Evolutionary conservation across 768 basidiomycete genomes (phyloP).

Genomic region (Pleurotus djamor): DNA sequence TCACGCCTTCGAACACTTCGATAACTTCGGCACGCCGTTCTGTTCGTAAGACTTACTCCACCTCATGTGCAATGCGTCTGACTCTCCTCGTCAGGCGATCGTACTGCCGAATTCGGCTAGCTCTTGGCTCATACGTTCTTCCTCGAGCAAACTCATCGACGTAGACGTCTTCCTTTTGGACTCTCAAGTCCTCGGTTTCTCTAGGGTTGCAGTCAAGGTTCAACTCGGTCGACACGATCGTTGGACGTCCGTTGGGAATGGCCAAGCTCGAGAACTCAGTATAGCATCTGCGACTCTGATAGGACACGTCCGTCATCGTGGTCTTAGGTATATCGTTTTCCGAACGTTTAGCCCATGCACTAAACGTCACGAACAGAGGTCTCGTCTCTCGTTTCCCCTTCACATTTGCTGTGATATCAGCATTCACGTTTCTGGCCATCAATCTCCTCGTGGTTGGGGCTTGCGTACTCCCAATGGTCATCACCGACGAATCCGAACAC

Average conservation of each 20-base stretch:
- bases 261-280: constrained; percentile 72
- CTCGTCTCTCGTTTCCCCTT: constrained; percentile 71
- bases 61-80: constrained; percentile 2
- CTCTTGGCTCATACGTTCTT: constrained; percentile 28
- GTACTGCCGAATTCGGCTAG: constrained; percentile 40
- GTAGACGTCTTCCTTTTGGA: constrained; percentile 58
- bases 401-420: constrained; percentile 44
- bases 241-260: constrained; percentile 69
- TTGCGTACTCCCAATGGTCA: constrained; percentile 49
- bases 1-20: constrained; percentile 60
- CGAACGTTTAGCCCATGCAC: not conserved
- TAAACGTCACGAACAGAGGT: constrained; percentile 40
- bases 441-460: constrained; percentile 42
- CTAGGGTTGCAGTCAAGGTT: constrained; percentile 54
- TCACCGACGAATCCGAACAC: constrained; percentile 14
- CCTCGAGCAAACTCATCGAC: constrained; percentile 36
- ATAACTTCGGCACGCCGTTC: constrained; percentile 59
- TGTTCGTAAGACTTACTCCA: constrained; percentile 40
- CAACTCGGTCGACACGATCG: constrained; percentile 72
- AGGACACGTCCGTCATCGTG: constrained; percentile 63
- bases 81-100: constrained; percentile 46
- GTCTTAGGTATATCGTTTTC: constrained; percentile 56
- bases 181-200: constrained; percentile 46
- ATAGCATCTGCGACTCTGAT: constrained; percentile 59
- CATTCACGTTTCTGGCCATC: constrained; percentile 44